A percentile compares a stretch with the other conserved stretches of the same genome.
These are phyloP conservation scores for Fusarium irregulare DNA, from an alignment of 2,329 filamentous ascomycete species.

Conservation along the genomic window DNA sequence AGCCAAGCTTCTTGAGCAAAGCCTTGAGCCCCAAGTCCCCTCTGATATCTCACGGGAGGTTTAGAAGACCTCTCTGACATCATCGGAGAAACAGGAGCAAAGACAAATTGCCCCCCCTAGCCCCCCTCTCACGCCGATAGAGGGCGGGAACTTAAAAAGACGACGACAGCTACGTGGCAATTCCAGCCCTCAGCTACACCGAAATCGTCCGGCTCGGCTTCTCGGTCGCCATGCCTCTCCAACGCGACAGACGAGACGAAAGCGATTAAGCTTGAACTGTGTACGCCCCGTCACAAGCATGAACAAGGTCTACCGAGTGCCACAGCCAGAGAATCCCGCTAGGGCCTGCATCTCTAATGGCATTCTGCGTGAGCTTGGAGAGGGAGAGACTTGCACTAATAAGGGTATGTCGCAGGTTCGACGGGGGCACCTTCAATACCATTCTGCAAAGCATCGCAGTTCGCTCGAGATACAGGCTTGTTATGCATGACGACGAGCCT, in stretches of 20 bases:
- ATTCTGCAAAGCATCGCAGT: neutral
- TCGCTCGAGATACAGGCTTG: neutral
- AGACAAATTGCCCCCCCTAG: neutral
- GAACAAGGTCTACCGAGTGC: neutral
- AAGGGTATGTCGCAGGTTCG: neutral
- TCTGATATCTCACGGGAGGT: neutral
- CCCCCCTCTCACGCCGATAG: neutral
- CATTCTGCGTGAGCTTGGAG: neutral
- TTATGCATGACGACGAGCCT: neutral
- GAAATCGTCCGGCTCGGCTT: neutral
- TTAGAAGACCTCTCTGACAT: neutral
- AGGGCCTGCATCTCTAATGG: neutral
- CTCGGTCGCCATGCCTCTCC: neutral
- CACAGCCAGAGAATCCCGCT: neutral
- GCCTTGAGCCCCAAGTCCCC: neutral
- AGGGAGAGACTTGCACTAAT: neutral
- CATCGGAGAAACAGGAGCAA: neutral
- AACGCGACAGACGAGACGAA: neutral
- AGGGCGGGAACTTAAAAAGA: neutral
- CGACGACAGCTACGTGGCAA: neutral
- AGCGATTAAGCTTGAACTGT: neutral
- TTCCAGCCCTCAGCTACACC: neutral
- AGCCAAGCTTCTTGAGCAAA: neutral
- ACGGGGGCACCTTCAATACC: neutral
- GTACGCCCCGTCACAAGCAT: neutral